Percentiles rank a stretch among this genome's conserved stretches.
Evolutionary conservation across 176 grass and related monocot genomes (phyloP).

Genomic region (Phoenix roebelenii): DNA sequence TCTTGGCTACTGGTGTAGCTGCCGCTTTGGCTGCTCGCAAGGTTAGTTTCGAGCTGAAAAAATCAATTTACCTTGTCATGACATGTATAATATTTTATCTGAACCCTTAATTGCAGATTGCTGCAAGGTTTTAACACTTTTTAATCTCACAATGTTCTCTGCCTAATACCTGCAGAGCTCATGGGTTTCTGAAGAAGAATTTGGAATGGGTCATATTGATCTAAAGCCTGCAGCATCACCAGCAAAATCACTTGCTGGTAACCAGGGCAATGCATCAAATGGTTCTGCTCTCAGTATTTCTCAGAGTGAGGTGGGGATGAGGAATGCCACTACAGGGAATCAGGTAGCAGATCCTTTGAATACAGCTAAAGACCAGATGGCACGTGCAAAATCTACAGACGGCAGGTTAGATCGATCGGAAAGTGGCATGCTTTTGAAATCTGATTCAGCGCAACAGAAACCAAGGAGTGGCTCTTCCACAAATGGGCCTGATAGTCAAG

Average conservation of each 20-base stretch:
- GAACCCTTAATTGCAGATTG: too few relatives aligned
- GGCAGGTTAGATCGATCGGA: slow-evolving; percentile 66
- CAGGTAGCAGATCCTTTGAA: slow-evolving; percentile 38
- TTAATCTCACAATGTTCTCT: neutral
- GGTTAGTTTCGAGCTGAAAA: slow-evolving; percentile 26
- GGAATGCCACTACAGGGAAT: slow-evolving; percentile 46
- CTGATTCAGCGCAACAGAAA: slow-evolving; percentile 41
- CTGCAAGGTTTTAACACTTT: too few relatives aligned
- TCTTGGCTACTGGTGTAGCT: slow-evolving; percentile 90
- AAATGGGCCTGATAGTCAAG: slow-evolving; percentile 52
- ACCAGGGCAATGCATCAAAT: slow-evolving; percentile 1
- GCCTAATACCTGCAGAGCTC: slow-evolving; percentile 49
- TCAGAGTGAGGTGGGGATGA: slow-evolving; percentile 2
- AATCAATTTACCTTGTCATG: too few relatives aligned
- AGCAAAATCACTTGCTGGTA: slow-evolving; percentile 57
- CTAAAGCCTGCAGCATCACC: slow-evolving; percentile 47
- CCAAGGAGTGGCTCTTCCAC: slow-evolving; percentile 27
- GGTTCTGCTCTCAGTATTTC: neutral
- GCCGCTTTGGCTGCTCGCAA: slow-evolving; percentile 90
- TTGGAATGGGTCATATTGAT: slow-evolving; percentile 88
- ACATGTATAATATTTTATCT: too few relatives aligned
- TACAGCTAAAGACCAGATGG: slow-evolving; percentile 42
- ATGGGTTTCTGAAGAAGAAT: slow-evolving; percentile 98
- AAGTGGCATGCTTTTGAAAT: slow-evolving; percentile 28
- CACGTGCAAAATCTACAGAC: slow-evolving; percentile 57